Evolutionary conservation across 78 protist species (phyloP).

Genomic region (Speleostelium caveatum): DNA sequence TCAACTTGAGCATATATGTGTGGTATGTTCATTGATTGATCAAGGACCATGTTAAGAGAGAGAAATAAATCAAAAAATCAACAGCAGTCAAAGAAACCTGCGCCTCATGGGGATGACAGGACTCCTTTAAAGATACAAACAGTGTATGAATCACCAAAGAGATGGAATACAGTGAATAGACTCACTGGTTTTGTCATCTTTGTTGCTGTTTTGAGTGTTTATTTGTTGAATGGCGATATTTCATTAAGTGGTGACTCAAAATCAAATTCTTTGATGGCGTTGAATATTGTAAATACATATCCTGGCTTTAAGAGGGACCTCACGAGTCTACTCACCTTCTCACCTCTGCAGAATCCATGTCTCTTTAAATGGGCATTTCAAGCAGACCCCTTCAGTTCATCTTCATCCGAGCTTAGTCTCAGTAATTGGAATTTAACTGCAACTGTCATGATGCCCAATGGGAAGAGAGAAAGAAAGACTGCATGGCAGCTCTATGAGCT

Average conservation of each 20-base stretch:
- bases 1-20: too few relatives aligned
- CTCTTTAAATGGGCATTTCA: slow-evolving; percentile 1
- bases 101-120: not conserved
- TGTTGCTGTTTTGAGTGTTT: not conserved
- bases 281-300: not conserved
- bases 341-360: slow-evolving; percentile 8
- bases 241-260: slow-evolving; percentile 20
- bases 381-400: not conserved
- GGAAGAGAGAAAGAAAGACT: not conserved
- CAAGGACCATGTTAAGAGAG: not conserved
- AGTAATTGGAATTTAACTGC: slow-evolving; percentile 2
- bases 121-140: not conserved
- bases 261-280: slow-evolving; percentile 1
- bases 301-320: not conserved
- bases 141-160: not conserved
- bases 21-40: too few relatives aligned
- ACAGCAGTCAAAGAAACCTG: not conserved
- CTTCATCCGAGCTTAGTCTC: not conserved
- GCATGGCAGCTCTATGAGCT: slow-evolving; percentile 30
- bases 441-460: not conserved
- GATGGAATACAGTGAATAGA: not conserved
- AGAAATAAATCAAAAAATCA: not conserved
- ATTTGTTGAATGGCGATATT: slow-evolving; percentile 10
- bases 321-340: not conserved
- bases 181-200: not conserved